A percentile compares a stretch with the other conserved stretches of the same genome.
Evolutionary conservation across 176 grass and related monocot species (phyloP).

Genomic region (Raddia guianensis): DNA sequence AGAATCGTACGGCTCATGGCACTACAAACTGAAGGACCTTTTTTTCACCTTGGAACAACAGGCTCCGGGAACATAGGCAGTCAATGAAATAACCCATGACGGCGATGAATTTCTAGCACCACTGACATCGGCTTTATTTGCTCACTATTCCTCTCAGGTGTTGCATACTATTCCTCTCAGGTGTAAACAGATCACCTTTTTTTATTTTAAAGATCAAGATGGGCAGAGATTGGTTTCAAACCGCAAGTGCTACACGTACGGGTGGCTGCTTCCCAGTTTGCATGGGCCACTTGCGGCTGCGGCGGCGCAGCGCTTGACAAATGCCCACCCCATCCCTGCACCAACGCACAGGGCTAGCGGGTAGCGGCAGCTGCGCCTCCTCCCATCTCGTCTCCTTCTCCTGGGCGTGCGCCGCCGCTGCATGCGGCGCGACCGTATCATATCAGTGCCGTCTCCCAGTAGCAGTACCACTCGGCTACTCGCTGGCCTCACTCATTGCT

Average conservation of each 20-base stretch:
- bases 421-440: no score
- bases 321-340: constrained; percentile 21
- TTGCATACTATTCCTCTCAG: not conserved
- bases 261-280: constrained; percentile 9
- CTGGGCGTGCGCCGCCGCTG: not conserved
- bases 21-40: not conserved
- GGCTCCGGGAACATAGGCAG: not conserved
- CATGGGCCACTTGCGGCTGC: constrained; percentile 26
- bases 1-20: not conserved
- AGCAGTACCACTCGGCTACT: not conserved
- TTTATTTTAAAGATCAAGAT: no score
- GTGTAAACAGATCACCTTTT: not conserved
- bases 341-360: not conserved
- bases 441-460: not conserved
- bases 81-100: not conserved
- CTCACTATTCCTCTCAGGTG: not conserved
- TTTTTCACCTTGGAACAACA: no score
- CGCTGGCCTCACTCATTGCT: constrained; percentile 25
- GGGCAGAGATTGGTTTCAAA: constrained; percentile 13
- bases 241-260: constrained; percentile 30
- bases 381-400: constrained; percentile 22
- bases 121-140: not conserved
- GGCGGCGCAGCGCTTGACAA: constrained; percentile 7
- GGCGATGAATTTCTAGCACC: not conserved
- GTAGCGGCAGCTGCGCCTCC: not conserved